Evolutionary conservation across 1,284 basidiomycete genomes (phyloP), one percentile per base, ranked within the genome.

Genomic region (Rhizoctonia solani): DNA sequence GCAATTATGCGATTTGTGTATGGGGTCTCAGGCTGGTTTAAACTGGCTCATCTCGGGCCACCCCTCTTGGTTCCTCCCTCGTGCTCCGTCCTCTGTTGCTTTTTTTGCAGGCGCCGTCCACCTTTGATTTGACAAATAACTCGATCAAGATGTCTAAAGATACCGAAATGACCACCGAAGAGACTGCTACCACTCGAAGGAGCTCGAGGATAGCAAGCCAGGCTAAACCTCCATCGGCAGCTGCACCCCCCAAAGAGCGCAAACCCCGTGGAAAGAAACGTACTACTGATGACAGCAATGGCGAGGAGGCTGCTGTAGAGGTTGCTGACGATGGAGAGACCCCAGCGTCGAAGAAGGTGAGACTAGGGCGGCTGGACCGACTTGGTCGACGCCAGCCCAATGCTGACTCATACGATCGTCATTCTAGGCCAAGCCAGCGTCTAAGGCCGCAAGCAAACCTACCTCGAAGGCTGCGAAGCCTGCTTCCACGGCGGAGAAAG

Each of bases 311-410:
- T 11, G 59, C 72, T 9, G 71, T 66, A n/a, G 70, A 71, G 30
- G 69, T 34, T 21, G 72, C 69, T 6, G 53, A 69, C 32, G 53
- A 69, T 29, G 58, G 19, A 4, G 66, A 68, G 32, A 54, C 69
- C 41, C 68, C 66, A 13, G 66, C 66, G 19, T 56, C 68, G 56
- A 73, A 74, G 56, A 73, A 74, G 73, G 73, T 73, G 41, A 58
- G 72, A 66, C 8, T 37, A 21, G 42, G 23, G 39, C 5, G 8
- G 30, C 19, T 30, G 56, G 56, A 47, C n/a, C n/a, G n/a, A n/a
- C n/a, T n/a, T 30, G n/a, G 56, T 47, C 29, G 27, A 53, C 32
- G 30, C 47, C 68, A 61, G 39, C 42, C 27, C 56, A 21, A 41
- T 19, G 49, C 54, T 53, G 21, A 44, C 50, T 30, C 19, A 9